Percentiles rank a stretch among this genome's conserved stretches.
phyloP scores from a whole-genome alignment of 345 rosid species.

The Mercurialis annua region DNA sequence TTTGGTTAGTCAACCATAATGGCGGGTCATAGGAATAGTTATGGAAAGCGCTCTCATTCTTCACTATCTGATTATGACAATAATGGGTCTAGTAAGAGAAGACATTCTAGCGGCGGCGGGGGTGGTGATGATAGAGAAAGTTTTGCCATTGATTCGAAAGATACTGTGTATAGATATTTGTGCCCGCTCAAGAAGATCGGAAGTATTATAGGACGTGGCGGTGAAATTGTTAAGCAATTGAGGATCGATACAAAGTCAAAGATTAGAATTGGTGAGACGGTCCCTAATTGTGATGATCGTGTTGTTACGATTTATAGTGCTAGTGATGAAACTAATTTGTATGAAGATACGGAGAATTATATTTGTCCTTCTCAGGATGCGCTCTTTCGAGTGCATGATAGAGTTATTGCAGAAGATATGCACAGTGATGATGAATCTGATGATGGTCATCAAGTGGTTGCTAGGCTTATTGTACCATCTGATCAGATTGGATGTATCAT shows the following conservation, averaged over 20 bases:
- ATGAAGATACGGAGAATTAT: constrained; percentile 48
- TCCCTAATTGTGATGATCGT: constrained; percentile 81
- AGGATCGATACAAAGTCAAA: constrained; percentile 80
- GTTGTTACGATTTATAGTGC: constrained; percentile 87
- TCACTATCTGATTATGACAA: constrained; percentile 60
- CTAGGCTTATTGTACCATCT: constrained; percentile 87
- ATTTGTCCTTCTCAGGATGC: constrained; percentile 95
- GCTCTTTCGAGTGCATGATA: constrained; percentile 77
- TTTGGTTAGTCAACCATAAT: constrained; percentile 19
- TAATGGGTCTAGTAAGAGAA: constrained; percentile 58
- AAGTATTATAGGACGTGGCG: constrained; percentile 92
- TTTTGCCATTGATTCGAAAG: constrained; percentile 53
- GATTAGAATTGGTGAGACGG: constrained; percentile 77
- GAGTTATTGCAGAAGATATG: constrained; percentile 66
- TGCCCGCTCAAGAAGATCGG: constrained; percentile 88
- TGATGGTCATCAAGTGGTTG: constrained; percentile 53
- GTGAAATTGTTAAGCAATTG: constrained; percentile 89
- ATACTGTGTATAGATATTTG: constrained; percentile 78
- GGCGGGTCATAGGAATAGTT: constrained; percentile 82
- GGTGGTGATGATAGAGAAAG: constrained; percentile 65
- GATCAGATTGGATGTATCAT: constrained; percentile 98
- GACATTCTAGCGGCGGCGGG: constrained; percentile 29
- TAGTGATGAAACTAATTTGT: constrained; percentile 74
- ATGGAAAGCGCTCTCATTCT: constrained; percentile 72
- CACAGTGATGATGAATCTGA: constrained; percentile 60